These are phyloP conservation scores for Microbotryum intermedium DNA, from an alignment of 1,284 basidiomycete genomes.

Conservation along the genomic window DNA sequence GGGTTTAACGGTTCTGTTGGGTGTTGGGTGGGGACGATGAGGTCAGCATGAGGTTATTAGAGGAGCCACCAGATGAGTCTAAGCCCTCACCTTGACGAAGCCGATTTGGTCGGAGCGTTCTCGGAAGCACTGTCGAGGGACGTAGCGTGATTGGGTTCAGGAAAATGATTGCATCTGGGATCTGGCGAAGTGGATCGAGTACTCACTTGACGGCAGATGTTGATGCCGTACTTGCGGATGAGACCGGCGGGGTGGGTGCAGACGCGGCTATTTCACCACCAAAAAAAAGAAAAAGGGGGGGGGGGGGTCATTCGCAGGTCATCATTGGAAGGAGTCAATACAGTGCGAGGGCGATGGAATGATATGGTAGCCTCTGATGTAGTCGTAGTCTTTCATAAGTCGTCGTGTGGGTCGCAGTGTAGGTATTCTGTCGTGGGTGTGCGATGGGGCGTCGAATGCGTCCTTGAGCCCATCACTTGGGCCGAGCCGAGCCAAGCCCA, in stretches of 20 bases:
- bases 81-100: slow-evolving; percentile 61
- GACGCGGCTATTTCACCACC: slow-evolving; percentile 57
- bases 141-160: too few relatives aligned
- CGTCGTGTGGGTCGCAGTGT: too few relatives aligned
- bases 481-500: too few relatives aligned
- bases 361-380: too few relatives aligned
- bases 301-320: background rate
- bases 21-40: background rate
- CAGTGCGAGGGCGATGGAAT: background rate
- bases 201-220: slow-evolving; percentile 64
- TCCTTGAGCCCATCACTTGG: background rate
- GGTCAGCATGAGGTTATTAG: background rate
- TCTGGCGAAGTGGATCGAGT: too few relatives aligned
- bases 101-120: slow-evolving; percentile 74
- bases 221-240: slow-evolving; percentile 81
- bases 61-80: background rate
- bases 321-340: too few relatives aligned
- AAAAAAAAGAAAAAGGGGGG: background rate
- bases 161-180: too few relatives aligned
- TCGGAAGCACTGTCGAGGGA: slow-evolving; percentile 75
- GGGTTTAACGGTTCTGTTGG: slow-evolving; percentile 23
- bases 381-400: background rate
- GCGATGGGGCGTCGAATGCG: background rate
- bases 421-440: background rate
- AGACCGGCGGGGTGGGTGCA: slow-evolving; percentile 94